These are phyloP conservation scores for Aspergillus quadrilineatus DNA, from an alignment of 2,329 filamentous ascomycete genomes.

Conservation along the genomic window DNA sequence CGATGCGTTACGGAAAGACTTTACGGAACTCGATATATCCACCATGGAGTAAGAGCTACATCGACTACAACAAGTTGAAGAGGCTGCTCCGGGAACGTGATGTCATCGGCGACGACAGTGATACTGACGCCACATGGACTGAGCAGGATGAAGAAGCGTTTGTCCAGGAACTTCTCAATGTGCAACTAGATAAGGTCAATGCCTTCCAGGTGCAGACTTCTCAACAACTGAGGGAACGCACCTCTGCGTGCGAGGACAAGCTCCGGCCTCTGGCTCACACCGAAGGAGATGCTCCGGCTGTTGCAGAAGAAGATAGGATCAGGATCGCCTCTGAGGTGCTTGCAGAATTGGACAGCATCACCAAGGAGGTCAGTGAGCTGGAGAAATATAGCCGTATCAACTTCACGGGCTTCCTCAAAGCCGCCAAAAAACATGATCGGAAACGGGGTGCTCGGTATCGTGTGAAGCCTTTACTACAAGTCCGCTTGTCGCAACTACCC, in stretches of 20 bases:
- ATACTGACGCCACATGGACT: conserved; percentile 71
- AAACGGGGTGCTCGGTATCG: conserved; percentile 84
- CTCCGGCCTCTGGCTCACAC: conserved; percentile 58
- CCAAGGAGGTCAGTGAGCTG: conserved; percentile 85
- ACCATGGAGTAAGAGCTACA: conserved; percentile 91
- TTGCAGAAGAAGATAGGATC: conserved; percentile 45
- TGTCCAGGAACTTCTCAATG: conserved; percentile 91
- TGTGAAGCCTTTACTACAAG: conserved; percentile 86
- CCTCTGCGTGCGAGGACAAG: conserved; percentile 65
- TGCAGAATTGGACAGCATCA: conserved; percentile 79
- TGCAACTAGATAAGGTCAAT: conserved; percentile 92
- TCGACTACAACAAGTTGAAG: conserved; percentile 95
- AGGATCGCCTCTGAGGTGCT: conserved; percentile 68
- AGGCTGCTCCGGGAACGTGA: conserved; percentile 77
- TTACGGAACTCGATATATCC: conserved; percentile 75
- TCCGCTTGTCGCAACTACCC: conserved; percentile 80
- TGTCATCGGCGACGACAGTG: conserved; percentile 44
- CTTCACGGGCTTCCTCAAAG: conserved; percentile 97
- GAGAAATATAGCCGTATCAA: conserved; percentile 96
- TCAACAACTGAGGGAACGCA: conserved; percentile 76
- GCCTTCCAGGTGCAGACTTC: conserved; percentile 82
- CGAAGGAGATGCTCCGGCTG: conserved; percentile 32
- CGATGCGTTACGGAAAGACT: conserved; percentile 92
- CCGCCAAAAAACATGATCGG: conserved; percentile 97
- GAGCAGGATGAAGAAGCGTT: conserved; percentile 91